Percentiles rank a stretch among this genome's conserved stretches.
Conservation (phyloP, 2,329 filamentous ascomycete genomes). For the Amauroascus niger region DNA sequence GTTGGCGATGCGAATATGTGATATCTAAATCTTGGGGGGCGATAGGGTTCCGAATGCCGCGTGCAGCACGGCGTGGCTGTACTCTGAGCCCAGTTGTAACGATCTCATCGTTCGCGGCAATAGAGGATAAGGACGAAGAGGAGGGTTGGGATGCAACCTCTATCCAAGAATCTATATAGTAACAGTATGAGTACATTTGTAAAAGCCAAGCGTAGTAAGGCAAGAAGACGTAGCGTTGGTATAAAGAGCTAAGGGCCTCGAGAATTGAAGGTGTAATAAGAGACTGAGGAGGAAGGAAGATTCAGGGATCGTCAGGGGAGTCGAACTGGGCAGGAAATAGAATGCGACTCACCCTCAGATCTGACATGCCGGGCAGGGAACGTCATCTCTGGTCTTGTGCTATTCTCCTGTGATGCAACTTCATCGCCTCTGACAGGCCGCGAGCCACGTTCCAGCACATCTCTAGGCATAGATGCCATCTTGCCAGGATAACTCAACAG, state of each 20-base stretch:
- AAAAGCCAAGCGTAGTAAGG: not conserved
- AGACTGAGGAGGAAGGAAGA: not conserved
- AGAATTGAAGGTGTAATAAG: not conserved
- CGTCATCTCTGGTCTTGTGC: slow-evolving; percentile 27
- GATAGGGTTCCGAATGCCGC: slow-evolving; percentile 28
- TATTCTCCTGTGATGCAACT: slow-evolving; percentile 26
- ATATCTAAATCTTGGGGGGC: slow-evolving; percentile 34
- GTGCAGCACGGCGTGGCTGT: slow-evolving; percentile 54
- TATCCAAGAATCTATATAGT: slow-evolving; percentile 79
- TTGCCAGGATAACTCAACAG: not conserved
- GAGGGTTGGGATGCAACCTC: slow-evolving; percentile 89
- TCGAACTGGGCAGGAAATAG: not conserved
- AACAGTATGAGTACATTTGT: slow-evolving; percentile 38
- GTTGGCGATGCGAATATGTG: slow-evolving; percentile 36
- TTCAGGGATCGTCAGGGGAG: not conserved
- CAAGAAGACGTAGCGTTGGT: not conserved
- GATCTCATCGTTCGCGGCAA: slow-evolving; percentile 66
- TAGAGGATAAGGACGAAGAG: slow-evolving; percentile 78
- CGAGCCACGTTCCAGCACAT: slow-evolving; percentile 22
- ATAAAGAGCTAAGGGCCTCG: not conserved
- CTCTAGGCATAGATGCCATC: slow-evolving; percentile 26
- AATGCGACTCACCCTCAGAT: slow-evolving; percentile 35
- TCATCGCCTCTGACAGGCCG: slow-evolving; percentile 29
- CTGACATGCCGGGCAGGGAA: slow-evolving; percentile 31
- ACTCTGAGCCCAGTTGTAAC: slow-evolving; percentile 80